Base-by-base conservation (phyloP, 2,329 filamentous ascomycete species). In the Claviceps spartinae region DNA sequence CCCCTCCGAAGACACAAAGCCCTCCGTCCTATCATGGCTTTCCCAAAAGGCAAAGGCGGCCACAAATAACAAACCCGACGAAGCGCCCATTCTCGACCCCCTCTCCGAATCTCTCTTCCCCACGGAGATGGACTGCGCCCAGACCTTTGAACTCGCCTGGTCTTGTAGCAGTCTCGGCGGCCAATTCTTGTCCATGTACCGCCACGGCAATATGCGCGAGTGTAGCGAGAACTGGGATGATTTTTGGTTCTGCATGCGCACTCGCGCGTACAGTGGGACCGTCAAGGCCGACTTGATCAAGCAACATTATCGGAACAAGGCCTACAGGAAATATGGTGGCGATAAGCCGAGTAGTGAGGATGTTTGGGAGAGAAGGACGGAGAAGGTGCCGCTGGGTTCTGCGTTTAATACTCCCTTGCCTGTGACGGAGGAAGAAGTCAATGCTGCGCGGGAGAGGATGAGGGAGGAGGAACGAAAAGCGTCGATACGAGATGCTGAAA, bases 161-260 rank as follows among this genome's bases (percentile, higher is more conserved):
- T 88, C 91, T 74, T 98, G 93, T 77, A 87, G 93, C 65, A 88
- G 85, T 0, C 75, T 95, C 8, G 90, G 88, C 50, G 89, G 91
- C 1, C 90, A 97, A 67, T 95, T 90, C 75, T 89, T 86, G 62
- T 82, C 88, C 62, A 78, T 97, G 40, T 98, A 97, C 74, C 85
- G 93, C 41, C 84, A 88, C 64, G 93, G 93, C 55, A 72, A 75
- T 43, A 72, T 95, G 62, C 80, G 84, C 45, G 76, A 79, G 3
- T 98, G 93, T 74, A 80, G 75, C 55, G 85, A 94, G 58, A 83
- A 89, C 56, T 96, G 91, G 89, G 79, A 84, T 55, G 87, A 95
- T 67, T 97, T 95, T 69, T 95, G 90, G 86, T 91, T 96, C 71
- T 98, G 93, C 74, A 96, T 97, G 90, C 83, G 87, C 57, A 83